Percentiles rank a stretch among this genome's conserved stretches.
These are phyloP conservation scores for Metroxylon sagu DNA, from an alignment of 176 grass and related monocot genomes.

Conservation along the genomic window DNA sequence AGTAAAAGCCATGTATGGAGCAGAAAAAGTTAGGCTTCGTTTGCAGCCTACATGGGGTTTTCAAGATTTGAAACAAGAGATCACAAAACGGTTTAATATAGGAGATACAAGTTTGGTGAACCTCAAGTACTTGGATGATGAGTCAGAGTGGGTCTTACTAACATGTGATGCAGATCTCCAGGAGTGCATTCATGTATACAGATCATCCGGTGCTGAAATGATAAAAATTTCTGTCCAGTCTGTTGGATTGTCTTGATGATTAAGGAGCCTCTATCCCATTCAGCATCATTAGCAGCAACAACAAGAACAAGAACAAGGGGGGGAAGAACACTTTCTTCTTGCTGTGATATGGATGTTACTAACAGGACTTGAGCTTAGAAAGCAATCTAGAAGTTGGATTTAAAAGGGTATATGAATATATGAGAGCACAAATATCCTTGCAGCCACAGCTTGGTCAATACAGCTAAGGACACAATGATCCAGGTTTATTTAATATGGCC, in stretches of 20 bases:
- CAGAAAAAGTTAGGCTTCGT: slow-evolving; percentile 70
- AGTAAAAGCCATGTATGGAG: slow-evolving; percentile 70
- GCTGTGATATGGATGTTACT: too few relatives aligned
- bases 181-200: slow-evolving; percentile 82
- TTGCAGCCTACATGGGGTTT: slow-evolving; percentile 54
- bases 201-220: slow-evolving; percentile 48
- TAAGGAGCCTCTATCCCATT: too few relatives aligned
- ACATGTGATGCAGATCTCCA: slow-evolving; percentile 93
- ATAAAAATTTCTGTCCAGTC: slow-evolving; percentile 60
- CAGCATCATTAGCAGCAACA: too few relatives aligned
- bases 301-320: too few relatives aligned
- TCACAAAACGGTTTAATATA: slow-evolving; percentile 63
- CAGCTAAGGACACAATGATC: too few relatives aligned
- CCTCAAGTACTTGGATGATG: slow-evolving; percentile 90
- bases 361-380: too few relatives aligned
- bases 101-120: slow-evolving; percentile 36
- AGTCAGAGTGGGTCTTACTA: slow-evolving; percentile 87
- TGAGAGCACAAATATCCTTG: too few relatives aligned
- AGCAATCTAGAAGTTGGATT: too few relatives aligned
- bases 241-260: neutral
- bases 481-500: too few relatives aligned
- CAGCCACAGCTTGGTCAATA: too few relatives aligned
- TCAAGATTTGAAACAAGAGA: slow-evolving; percentile 68
- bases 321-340: too few relatives aligned
- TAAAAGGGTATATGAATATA: too few relatives aligned